Evolutionary conservation across 2,329 filamentous ascomycete genomes (phyloP).

Genomic region (Penicillium sp.): DNA sequence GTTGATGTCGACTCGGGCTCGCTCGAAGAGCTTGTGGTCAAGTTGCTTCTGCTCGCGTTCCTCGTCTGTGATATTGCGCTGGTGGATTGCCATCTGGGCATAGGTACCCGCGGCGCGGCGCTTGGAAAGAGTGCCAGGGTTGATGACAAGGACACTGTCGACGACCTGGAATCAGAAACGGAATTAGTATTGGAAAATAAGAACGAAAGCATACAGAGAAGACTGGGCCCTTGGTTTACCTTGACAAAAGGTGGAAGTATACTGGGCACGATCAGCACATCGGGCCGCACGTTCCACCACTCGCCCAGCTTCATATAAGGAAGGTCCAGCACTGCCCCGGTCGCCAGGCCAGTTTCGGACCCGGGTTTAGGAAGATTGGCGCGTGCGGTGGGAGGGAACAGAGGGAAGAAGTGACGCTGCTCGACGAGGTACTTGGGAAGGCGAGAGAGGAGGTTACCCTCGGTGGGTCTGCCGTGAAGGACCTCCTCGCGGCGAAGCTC

Average conservation of each 20-base stretch:
- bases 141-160: constrained; percentile 82
- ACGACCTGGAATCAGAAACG: constrained; percentile 60
- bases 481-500: constrained; percentile 76
- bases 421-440: constrained; percentile 74
- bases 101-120: constrained; percentile 79
- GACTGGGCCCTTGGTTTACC: constrained; percentile 49
- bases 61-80: constrained; percentile 56
- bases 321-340: constrained; percentile 75
- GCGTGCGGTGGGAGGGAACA: constrained; percentile 76
- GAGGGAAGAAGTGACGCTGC: constrained; percentile 83
- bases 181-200: not conserved
- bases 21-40: constrained; percentile 71
- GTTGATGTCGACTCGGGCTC: constrained; percentile 81
- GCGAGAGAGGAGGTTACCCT: constrained; percentile 63
- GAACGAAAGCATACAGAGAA: too few relatives aligned
- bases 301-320: constrained; percentile 85
- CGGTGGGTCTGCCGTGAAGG: constrained; percentile 51
- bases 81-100: constrained; percentile 70
- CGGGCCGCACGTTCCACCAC: constrained; percentile 79
- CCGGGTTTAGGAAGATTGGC: constrained; percentile 62
- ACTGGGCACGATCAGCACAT: constrained; percentile 79
- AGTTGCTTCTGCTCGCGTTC: constrained; percentile 58
- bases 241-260: constrained; percentile 80
- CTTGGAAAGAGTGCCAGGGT: constrained; percentile 84
- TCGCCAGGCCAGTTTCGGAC: constrained; percentile 55